phyloP scores from a whole-genome alignment of 2,329 filamentous ascomycete genomes.

The Leptographium galeiforme region DNA sequence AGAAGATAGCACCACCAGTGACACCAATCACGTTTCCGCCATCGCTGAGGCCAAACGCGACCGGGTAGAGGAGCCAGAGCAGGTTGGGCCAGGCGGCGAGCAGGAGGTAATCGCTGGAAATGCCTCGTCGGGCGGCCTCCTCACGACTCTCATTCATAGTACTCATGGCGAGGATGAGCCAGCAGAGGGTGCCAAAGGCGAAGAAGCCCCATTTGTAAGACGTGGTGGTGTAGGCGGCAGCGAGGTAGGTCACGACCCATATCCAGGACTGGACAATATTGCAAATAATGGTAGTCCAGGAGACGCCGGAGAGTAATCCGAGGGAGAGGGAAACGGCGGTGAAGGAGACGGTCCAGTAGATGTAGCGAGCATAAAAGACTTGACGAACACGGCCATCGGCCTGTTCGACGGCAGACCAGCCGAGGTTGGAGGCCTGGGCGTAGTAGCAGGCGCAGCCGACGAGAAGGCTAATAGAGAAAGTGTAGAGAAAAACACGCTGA shows the following conservation, averaged over 20 bases:
- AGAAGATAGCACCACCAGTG: constrained; percentile 34
- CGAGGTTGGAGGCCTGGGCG: constrained; percentile 37
- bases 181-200: constrained; percentile 35
- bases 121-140: constrained; percentile 26
- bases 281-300: constrained; percentile 42
- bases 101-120: constrained; percentile 28
- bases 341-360: constrained; percentile 40
- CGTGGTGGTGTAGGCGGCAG: constrained; percentile 30
- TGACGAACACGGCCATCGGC: constrained; percentile 26
- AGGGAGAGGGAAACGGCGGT: constrained; percentile 30
- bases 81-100: constrained; percentile 35
- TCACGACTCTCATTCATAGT: constrained; percentile 27
- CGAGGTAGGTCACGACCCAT: constrained; percentile 38
- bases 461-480: constrained; percentile 35
- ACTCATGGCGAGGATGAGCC: constrained; percentile 29
- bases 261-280: constrained; percentile 35
- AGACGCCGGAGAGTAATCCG: constrained; percentile 33
- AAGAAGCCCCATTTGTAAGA: constrained; percentile 47
- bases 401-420: constrained; percentile 23
- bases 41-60: constrained; percentile 38
- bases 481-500: constrained; percentile 43
- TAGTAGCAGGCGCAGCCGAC: constrained; percentile 37
- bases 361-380: constrained; percentile 42
- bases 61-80: constrained; percentile 40
- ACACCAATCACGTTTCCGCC: constrained; percentile 37